A percentile compares a stretch with the other conserved stretches of the same genome.
Evolutionary conservation across 768 basidiomycete genomes (phyloP).

Genomic region (Dentipellis fragilis): DNA sequence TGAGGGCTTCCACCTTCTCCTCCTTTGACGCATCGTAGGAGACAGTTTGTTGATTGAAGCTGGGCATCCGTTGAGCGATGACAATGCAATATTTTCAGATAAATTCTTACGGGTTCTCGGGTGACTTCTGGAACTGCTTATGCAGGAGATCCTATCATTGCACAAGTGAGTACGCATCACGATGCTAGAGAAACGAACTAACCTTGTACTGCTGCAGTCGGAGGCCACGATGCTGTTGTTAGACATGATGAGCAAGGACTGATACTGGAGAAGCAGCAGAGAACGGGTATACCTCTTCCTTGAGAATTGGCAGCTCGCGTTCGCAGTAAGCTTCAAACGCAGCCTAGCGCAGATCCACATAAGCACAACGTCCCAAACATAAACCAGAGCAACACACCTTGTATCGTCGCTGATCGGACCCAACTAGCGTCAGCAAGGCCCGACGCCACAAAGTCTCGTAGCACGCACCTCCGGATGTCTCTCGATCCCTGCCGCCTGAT

Average conservation of each 20-base stretch:
- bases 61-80: slow-evolving; percentile 18
- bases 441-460: neutral
- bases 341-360: slow-evolving; percentile 31
- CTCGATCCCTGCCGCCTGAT: slow-evolving; percentile 80
- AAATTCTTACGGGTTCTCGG: slow-evolving; percentile 82
- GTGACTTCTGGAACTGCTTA: slow-evolving; percentile 95
- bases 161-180: neutral
- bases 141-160: slow-evolving; percentile 60
- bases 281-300: slow-evolving; percentile 47
- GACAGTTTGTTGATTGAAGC: slow-evolving; percentile 77
- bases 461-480: slow-evolving; percentile 84
- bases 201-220: slow-evolving; percentile 87
- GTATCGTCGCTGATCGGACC: slow-evolving; percentile 62
- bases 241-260: neutral
- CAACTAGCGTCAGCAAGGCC: neutral
- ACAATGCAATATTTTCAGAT: neutral
- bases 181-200: slow-evolving; percentile 8
- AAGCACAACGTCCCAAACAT: slow-evolving; percentile 2
- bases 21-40: slow-evolving; percentile 85
- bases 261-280: neutral
- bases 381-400: slow-evolving; percentile 40
- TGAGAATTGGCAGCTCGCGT: slow-evolving; percentile 70
- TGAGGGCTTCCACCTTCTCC: slow-evolving; percentile 69
- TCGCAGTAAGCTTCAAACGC: slow-evolving; percentile 91
- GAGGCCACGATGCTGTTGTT: slow-evolving; percentile 70